Evolutionary conservation across 768 basidiomycete genomes (phyloP).

Genomic region (Naganishia onofrii): DNA sequence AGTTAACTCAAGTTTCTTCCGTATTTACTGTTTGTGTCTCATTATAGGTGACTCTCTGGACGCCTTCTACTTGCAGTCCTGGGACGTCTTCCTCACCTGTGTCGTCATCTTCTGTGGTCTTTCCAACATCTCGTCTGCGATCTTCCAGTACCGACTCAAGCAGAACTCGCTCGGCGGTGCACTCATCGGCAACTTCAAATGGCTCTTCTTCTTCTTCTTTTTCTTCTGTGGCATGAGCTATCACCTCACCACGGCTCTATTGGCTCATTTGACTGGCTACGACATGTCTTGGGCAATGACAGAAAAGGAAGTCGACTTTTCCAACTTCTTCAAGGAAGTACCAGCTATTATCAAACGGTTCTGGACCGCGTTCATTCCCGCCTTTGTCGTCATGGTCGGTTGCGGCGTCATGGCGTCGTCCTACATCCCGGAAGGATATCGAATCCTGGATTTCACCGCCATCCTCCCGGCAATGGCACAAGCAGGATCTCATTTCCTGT

Average conservation of each 20-base stretch:
- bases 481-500: constrained; percentile 37
- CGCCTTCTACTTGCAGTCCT: constrained; percentile 40
- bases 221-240: constrained; percentile 62
- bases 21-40: neutral
- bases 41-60: constrained; percentile 31
- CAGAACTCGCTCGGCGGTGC: constrained; percentile 48
- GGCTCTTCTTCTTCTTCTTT: constrained; percentile 65
- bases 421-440: constrained; percentile 65
- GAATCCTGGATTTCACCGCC: constrained; percentile 69
- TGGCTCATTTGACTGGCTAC: constrained; percentile 62
- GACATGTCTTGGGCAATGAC: constrained; percentile 71
- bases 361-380: constrained; percentile 60
- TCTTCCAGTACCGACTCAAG: constrained; percentile 51
- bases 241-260: constrained; percentile 63
- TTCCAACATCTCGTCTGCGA: constrained; percentile 21
- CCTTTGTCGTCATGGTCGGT: constrained; percentile 1
- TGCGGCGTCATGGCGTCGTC: constrained; percentile 55
- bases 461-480: constrained; percentile 70
- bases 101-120: constrained; percentile 21
- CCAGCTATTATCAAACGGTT: constrained; percentile 79
- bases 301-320: constrained; percentile 79
- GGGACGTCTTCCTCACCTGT: constrained; percentile 51
- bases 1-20: neutral
- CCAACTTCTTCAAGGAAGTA: constrained; percentile 87
- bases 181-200: constrained; percentile 46